phyloP scores from a whole-genome alignment of 306 rosid genomes.

The Prunus salicina region DNA sequence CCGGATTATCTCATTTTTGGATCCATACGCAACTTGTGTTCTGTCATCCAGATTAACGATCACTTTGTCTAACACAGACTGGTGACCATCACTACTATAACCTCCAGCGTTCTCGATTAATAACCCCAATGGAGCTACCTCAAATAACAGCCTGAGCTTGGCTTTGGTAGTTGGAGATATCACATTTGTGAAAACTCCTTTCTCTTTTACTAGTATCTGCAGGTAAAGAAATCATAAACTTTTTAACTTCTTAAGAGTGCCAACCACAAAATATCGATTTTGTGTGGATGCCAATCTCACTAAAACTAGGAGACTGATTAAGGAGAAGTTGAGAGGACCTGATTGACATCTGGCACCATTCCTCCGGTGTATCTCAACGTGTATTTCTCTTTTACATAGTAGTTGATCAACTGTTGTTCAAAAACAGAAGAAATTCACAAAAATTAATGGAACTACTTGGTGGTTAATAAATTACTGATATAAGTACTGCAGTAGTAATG shows the following conservation, averaged over 20 bases:
- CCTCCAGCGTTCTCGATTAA: conserved; percentile 97
- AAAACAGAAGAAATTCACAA: background rate
- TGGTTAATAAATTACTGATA: background rate
- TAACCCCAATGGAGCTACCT: conserved; percentile 92
- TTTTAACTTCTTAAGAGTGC: background rate
- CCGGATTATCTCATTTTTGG: conserved; percentile 86
- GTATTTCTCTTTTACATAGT: conserved; percentile 83
- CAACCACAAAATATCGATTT: background rate
- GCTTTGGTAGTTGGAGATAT: conserved; percentile 87
- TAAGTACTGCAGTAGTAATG: background rate
- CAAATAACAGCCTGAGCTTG: conserved; percentile 87
- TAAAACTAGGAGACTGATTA: background rate
- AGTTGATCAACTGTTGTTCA: conserved; percentile 62
- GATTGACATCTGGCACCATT: conserved; percentile 99
- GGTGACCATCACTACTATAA: conserved; percentile 84
- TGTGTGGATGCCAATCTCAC: background rate
- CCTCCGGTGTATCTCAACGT: conserved; percentile 98
- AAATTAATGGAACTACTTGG: background rate
- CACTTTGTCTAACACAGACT: conserved; percentile 88
- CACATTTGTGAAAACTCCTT: conserved; percentile 93
- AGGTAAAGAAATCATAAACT: background rate
- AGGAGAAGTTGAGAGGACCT: conserved; percentile 38
- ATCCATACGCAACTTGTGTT: conserved; percentile 98
- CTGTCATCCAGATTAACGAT: conserved; percentile 71
- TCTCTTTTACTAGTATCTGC: conserved; percentile 92